Evolutionary conservation across 306 rosid species (phyloP), one percentile per base, ranked within the genome.

Genomic region (Quillaja saponaria): DNA sequence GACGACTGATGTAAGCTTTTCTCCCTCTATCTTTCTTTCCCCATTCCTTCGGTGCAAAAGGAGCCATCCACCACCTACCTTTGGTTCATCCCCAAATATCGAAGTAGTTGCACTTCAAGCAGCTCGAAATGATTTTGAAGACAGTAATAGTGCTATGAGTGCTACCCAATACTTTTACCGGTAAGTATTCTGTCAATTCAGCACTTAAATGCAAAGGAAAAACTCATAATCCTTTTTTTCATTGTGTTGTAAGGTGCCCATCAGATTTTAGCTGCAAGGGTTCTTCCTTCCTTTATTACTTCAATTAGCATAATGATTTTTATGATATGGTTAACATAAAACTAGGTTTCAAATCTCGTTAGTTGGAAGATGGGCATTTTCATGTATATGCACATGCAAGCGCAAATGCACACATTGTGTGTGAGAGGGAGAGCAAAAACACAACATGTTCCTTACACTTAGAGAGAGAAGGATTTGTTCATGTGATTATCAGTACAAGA

Each of bases 51-150:
- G 64, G 25, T 7, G 2, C 55, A 49, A 42, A 68, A 94, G 97
- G 84, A 77, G 71, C 64, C 96, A 90, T 81, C 82, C 95, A 9
- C 99, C 99, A 1, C 99, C 97, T 34, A 87, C 99, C 55, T 94
- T 94, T 83, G 99, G 99, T 75, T 87, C 95, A 62, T 83, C 95
- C 37, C 84, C 96, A 42, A 87, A 82, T 77, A 91, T 83, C 42
- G 99, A 87, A 63, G 81, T 84, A 68, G 74, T 73, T 71, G 67
- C 90, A 47, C 77, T 81, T 77, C 91, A 81, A 76, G 71, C 78
- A 58, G 72, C 67, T 66, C 81, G 71, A 79, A 51, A 66, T 55
- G 66, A 52, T 58, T 71, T 62, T 64, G 95, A 85, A 57, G 97
- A 94, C 63, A 82, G 79, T 64, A 87, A 75, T 28, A 75, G 82